Base-by-base conservation (phyloP, 257 asterid species). In the Vinca minor region DNA sequence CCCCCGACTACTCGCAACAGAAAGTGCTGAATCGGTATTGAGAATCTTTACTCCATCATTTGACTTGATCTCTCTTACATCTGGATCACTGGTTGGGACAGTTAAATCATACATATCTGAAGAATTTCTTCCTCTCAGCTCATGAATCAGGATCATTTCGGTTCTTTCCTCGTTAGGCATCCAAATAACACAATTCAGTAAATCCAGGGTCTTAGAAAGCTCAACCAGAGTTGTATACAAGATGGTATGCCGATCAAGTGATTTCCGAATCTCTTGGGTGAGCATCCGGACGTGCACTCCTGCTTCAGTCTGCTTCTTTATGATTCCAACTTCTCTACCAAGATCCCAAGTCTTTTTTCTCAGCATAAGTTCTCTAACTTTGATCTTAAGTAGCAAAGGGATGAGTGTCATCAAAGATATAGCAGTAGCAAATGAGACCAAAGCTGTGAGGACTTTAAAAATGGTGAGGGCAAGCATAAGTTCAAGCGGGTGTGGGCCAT, bases 241-340 rank as follows among this genome's bases (percentile, higher is more conserved):
- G 65, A 93, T 93, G 0, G 90, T 89, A 70, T 93, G 96, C 31
- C 97, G 77, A 81, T 89, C 98, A 54, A 93, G 85, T 20, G 96
- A 93, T 76, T 80, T 93, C 3, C 98, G 83, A 23, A 89, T 89
- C 84, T 89, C 98, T 42, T 79, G 96, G 18, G 97, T 93, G 29
- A 93, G 89, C 97, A 93, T 93, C 36, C 97, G 78, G 13, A 93
- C 98, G 44, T 93, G 95, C 85, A 76, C 69, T 14, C 86, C 95
- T 31, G 88, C 94, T 76, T 93, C 97, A 59, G 73, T 80, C 73
- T 84, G 85, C 77, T 67, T 78, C 81, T 74, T 87, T 63, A 84
- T 93, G 29, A 76, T 74, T 34, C 84, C 94, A 66, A 93, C 97
- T 76, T 89, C 90, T 21, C 84, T 83, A 68, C 78, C 95, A 77